Evolutionary conservation across 1,284 basidiomycete genomes (phyloP), one percentile per base, ranked within the genome.

Genomic region (Golubevia pallescens): DNA sequence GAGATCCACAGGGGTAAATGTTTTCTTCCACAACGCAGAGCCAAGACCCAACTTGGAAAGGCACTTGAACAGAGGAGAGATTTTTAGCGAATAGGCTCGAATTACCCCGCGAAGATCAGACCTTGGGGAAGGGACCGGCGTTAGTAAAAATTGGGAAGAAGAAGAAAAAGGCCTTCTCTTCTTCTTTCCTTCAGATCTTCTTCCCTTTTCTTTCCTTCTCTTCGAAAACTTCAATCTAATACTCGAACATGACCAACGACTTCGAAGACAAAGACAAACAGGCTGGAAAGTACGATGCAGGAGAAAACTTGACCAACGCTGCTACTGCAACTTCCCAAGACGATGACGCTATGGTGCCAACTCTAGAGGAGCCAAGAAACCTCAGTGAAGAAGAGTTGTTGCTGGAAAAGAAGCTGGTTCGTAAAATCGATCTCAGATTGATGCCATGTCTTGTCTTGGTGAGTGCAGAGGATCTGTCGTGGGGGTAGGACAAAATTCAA

Each of bases 381-480:
- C 16, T 48, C 13, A 48, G 42, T 16, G 42, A 48, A 48, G 16
- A 48, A 48, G 32, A 34, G 55, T 34, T 24, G 55, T 10, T 19
- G 10, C 14, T 24, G 55, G 55, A 57, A n/a, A 57, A 34, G 55
- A 24, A 34, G n/a, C n/a, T 57, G 55, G 55, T 57, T 16, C 10
- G 55, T 10, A 57, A 57, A 56, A 57, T 57, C 55, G 55, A 57
- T n/a, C 10, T 57, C 23, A 57, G 55, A 34, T 34, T 57, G 23
- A 24, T 57, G 55, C 55, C 55, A 14, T 24, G 23, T 57, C n/a
- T 57, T 13, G n/a, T 57, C 2, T 16, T 57, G 32, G 55, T 57
- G 55, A 57, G 55, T 57, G 53, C 2, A 54, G 53, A 23, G 53
- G 19, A 54, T 23, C 67, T 77, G n/a, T n/a, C n/a, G n/a, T n/a